These are phyloP conservation scores for Bimuria novae-zelandiae DNA, from an alignment of 2,329 filamentous ascomycete genomes.

Conservation along the genomic window DNA sequence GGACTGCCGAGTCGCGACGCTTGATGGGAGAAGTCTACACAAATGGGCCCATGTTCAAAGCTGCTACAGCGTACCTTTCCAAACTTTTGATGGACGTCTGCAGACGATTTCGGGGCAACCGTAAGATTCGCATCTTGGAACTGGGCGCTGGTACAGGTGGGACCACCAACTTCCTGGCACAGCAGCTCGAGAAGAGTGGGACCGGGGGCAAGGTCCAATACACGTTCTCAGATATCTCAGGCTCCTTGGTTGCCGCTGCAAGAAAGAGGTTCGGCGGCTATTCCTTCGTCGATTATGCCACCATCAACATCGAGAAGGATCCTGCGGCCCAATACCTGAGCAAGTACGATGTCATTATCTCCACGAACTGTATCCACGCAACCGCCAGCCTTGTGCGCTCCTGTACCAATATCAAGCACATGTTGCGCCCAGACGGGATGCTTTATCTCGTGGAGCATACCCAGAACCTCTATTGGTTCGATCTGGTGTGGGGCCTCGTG, in stretches of 20 bases:
- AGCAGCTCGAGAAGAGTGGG: not conserved
- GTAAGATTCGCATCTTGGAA: not conserved
- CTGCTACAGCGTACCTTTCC: not conserved
- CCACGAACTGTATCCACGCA: slow-evolving; percentile 25
- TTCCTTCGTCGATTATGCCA: slow-evolving; percentile 35
- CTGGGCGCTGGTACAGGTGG: not conserved
- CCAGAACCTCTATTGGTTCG: slow-evolving; percentile 19
- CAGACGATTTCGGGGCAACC: not conserved
- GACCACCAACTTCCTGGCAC: not conserved
- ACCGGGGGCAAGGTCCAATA: not conserved
- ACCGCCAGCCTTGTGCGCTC: slow-evolving; percentile 15
- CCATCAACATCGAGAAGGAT: slow-evolving; percentile 41
- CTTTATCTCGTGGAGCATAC: slow-evolving; percentile 22
- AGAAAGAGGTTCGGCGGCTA: slow-evolving; percentile 32
- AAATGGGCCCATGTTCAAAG: slow-evolving; percentile 22
- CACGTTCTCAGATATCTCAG: not conserved
- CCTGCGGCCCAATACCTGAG: slow-evolving; percentile 10
- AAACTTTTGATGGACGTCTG: not conserved
- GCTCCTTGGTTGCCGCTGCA: not conserved
- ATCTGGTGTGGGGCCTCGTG: slow-evolving; percentile 24
- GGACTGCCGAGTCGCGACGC: not conserved
- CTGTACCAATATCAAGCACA: slow-evolving; percentile 10
- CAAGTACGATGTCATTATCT: slow-evolving; percentile 14
- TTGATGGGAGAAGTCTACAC: slow-evolving; percentile 46
- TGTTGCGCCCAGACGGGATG: slow-evolving; percentile 17